Percentiles rank a stretch among this genome's conserved stretches.
These are phyloP conservation scores for Phytophthora pseudosyringae DNA, from an alignment of 352 stramenopile species.

Conservation along the genomic window DNA sequence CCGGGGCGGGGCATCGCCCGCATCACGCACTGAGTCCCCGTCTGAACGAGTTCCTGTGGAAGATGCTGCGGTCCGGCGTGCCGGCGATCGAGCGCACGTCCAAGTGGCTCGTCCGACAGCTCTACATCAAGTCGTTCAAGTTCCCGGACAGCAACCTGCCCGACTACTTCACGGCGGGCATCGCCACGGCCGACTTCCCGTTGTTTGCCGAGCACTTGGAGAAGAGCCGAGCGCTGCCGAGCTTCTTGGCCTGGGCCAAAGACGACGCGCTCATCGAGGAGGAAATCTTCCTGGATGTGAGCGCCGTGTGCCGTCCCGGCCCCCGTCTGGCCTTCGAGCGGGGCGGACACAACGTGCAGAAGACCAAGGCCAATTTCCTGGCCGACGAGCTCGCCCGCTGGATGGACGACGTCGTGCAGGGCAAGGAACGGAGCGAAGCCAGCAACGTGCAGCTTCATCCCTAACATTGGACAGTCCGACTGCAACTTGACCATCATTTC, in stretches of 20 bases:
- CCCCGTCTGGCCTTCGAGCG: conserved; percentile 54
- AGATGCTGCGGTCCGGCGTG: conserved; percentile 35
- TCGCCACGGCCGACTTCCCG: conserved; percentile 57
- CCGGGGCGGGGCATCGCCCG: conserved; percentile 50
- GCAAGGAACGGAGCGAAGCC: conserved; percentile 8
- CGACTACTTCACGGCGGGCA: conserved; percentile 65
- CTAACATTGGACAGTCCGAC: conserved; percentile 13
- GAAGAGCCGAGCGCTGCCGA: conserved; percentile 40
- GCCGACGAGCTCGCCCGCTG: conserved; percentile 49
- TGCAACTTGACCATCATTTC: conserved; percentile 15
- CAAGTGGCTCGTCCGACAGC: conserved; percentile 40
- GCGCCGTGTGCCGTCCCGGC: conserved; percentile 34
- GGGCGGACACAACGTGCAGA: conserved; percentile 81
- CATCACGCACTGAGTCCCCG: conserved; percentile 51
- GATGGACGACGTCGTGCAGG: conserved; percentile 45
- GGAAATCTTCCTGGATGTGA: conserved; percentile 54
- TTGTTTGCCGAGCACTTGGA: conserved; percentile 42
- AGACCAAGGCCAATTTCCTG: conserved; percentile 59
- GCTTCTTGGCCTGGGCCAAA: conserved; percentile 60
- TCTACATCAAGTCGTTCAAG: conserved; percentile 55
- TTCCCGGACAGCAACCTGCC: conserved; percentile 53
- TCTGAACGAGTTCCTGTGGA: conserved; percentile 40
- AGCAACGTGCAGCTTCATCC: conserved; percentile 18
- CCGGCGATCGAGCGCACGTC: conserved; percentile 24
- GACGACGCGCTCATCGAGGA: conserved; percentile 73